Conservation (phyloP, 2,329 filamentous ascomycete genomes). For the Botryotinia narcissicola region DNA sequence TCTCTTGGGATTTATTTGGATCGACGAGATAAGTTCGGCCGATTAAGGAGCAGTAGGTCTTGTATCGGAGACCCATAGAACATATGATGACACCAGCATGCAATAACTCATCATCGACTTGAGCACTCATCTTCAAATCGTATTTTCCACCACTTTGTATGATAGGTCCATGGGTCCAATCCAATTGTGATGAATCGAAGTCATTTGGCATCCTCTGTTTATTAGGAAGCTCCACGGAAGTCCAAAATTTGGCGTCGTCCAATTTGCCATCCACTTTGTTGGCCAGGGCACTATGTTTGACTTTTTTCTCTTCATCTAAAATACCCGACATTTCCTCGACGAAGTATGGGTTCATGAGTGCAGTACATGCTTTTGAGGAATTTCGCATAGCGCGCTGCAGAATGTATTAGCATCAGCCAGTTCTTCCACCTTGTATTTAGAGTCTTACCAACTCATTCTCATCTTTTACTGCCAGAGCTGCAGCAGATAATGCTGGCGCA, state of each 20-base stretch:
- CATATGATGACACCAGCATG: conserved; percentile 93
- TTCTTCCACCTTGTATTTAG: conserved; percentile 14
- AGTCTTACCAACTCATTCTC: conserved; percentile 73
- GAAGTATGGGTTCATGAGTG: conserved; percentile 93
- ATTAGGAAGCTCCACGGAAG: conserved; percentile 66
- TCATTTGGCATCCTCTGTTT: conserved; percentile 77
- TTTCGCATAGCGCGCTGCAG: conserved; percentile 80
- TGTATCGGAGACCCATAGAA: conserved; percentile 88
- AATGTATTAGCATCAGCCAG: conserved; percentile 16
- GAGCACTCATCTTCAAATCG: conserved; percentile 76
- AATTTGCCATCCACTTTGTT: conserved; percentile 88
- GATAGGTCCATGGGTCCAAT: conserved; percentile 88
- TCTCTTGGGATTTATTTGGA: conserved; percentile 93
- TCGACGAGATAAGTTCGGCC: conserved; percentile 94
- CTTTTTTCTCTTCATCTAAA: conserved; percentile 94
- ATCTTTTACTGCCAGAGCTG: conserved; percentile 89
- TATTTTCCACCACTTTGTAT: conserved; percentile 96
- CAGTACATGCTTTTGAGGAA: conserved; percentile 89
- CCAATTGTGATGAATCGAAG: conserved; percentile 83
- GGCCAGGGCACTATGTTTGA: conserved; percentile 83
- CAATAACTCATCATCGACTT: conserved; percentile 77
- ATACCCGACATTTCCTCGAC: conserved; percentile 97
- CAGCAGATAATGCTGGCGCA: conserved; percentile 72
- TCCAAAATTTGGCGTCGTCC: conserved; percentile 92
- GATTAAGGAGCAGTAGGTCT: conserved; percentile 90